Evolutionary conservation across 768 basidiomycete genomes (phyloP).

Genomic region (Leccinum boreale): DNA sequence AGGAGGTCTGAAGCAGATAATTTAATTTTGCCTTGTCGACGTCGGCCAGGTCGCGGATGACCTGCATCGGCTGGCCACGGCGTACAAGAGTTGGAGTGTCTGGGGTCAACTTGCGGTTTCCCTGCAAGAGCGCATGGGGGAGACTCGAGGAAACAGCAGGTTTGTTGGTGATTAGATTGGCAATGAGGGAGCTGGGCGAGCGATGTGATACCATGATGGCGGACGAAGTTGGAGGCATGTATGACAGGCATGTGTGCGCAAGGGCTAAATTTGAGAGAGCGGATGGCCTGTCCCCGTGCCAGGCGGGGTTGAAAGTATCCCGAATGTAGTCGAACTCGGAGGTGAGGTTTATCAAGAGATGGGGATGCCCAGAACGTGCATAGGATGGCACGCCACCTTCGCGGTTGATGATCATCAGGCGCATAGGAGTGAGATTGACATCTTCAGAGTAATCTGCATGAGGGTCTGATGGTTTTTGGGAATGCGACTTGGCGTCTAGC

Average conservation of each 20-base stretch:
- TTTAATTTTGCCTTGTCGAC: slow-evolving; percentile 77
- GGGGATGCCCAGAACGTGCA: slow-evolving; percentile 90
- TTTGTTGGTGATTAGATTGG: slow-evolving; percentile 96
- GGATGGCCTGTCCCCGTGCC: slow-evolving; percentile 78
- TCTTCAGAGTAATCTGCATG: slow-evolving; percentile 45
- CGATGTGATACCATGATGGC: slow-evolving; percentile 98
- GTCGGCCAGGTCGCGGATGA: slow-evolving; percentile 65
- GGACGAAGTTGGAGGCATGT: slow-evolving; percentile 92
- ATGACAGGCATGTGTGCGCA: slow-evolving; percentile 79
- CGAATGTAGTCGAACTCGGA: slow-evolving; percentile 86
- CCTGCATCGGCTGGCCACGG: slow-evolving; percentile 81
- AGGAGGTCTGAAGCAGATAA: slow-evolving; percentile 82
- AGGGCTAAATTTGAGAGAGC: slow-evolving; percentile 83
- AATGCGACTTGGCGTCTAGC: slow-evolving; percentile 41
- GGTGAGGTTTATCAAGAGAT: slow-evolving; percentile 90
- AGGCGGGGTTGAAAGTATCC: slow-evolving; percentile 75
- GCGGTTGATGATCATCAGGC: slow-evolving; percentile 95
- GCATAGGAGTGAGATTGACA: slow-evolving; percentile 86
- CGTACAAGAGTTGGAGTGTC: slow-evolving; percentile 94
- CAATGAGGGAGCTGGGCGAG: slow-evolving; percentile 92
- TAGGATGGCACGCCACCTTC: slow-evolving; percentile 98
- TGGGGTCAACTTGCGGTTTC: slow-evolving; percentile 78
- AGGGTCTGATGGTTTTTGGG: slow-evolving; percentile 27
- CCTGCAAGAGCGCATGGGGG: slow-evolving; percentile 88
- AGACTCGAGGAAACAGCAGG: slow-evolving; percentile 94